Evolutionary conservation across 345 rosid species (phyloP).

Genomic region (Pistacia vera): DNA sequence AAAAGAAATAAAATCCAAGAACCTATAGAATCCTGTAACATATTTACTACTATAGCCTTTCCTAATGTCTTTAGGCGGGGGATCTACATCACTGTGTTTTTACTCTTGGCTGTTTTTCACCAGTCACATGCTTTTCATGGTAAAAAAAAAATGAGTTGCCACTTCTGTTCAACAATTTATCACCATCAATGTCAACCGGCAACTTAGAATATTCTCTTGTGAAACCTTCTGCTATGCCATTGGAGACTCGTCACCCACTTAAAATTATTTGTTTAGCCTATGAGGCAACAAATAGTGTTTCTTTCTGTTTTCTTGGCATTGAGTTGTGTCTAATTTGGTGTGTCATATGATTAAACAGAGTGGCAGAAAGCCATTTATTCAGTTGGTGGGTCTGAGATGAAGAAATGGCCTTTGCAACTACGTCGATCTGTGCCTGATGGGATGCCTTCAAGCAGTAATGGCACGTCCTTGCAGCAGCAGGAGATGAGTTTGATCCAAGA

Average conservation of each 20-base stretch:
- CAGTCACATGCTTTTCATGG: not conserved
- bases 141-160: not conserved
- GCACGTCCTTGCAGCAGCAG: conserved; percentile 82
- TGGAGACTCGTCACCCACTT: not conserved
- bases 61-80: too few relatives aligned
- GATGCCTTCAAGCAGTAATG: conserved; percentile 64
- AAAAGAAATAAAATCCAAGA: too few relatives aligned
- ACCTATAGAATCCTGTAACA: too few relatives aligned
- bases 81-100: not conserved
- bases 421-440: conserved; percentile 88
- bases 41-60: too few relatives aligned
- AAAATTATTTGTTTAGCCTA: conserved; percentile 13
- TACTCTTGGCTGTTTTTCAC: not conserved
- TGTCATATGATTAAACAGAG: conserved; percentile 52
- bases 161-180: not conserved
- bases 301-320: conserved; percentile 10
- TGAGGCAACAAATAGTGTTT: not conserved
- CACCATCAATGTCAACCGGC: not conserved
- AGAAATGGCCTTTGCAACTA: conserved; percentile 93
- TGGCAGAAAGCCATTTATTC: conserved; percentile 99
- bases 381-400: conserved; percentile 87
- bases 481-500: conserved; percentile 94
- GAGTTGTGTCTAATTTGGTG: conserved; percentile 15
- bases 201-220: not conserved
- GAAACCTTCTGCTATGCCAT: not conserved